Percentiles rank a stretch among this genome's conserved stretches.
Evolutionary conservation across 371 early-diverging fungal species (phyloP).

Genomic region (Blastocladiella emersonii): DNA sequence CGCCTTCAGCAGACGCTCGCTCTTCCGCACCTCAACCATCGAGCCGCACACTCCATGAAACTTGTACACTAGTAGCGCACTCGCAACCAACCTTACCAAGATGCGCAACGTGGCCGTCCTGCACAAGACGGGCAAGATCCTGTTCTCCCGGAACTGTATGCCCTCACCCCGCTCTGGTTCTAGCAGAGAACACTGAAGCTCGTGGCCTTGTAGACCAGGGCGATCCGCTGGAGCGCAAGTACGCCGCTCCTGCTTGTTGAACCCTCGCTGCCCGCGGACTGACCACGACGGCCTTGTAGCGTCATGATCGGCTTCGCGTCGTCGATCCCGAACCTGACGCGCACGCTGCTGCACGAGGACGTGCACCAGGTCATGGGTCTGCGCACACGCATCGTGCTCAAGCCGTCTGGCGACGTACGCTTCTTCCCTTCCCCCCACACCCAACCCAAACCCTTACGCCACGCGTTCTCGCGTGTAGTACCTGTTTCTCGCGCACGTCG

Average conservation of each 20-base stretch:
- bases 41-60: too few relatives aligned
- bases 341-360: conserved; percentile 33
- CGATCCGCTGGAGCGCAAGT: conserved; percentile 21
- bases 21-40: too few relatives aligned
- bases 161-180: neutral
- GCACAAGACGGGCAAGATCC: conserved; percentile 27
- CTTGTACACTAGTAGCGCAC: too few relatives aligned
- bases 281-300: conserved; percentile 10
- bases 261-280: neutral
- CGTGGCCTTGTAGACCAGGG: conserved; percentile 9
- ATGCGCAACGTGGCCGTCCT: conserved; percentile 27
- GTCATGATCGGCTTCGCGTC: conserved; percentile 34
- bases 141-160: conserved; percentile 31
- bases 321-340: conserved; percentile 31
- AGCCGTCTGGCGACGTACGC: conserved; percentile 29
- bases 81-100: neutral
- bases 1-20: too few relatives aligned
- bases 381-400: conserved; percentile 25
- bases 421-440: too few relatives aligned
- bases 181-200: neutral
- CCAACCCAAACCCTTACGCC: too few relatives aligned
- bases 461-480: conserved; percentile 23
- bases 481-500: conserved; percentile 31
- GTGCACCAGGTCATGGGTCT: conserved; percentile 26
- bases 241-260: neutral